Evolutionary conservation across 352 stramenopile genomes (phyloP).

Genomic region (Plasmopara halstedii): DNA sequence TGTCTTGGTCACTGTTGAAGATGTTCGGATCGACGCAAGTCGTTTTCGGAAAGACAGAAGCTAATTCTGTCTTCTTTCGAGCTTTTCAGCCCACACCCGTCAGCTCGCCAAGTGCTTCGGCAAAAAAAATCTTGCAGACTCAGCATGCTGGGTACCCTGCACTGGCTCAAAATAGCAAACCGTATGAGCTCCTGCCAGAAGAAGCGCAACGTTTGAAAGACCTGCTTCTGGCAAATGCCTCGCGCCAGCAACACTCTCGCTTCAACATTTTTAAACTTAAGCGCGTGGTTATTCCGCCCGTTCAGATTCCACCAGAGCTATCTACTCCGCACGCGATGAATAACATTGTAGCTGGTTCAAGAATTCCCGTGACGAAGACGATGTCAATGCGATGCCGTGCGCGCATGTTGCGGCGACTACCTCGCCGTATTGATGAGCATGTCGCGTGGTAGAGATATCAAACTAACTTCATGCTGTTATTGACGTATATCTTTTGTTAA

Average conservation of each 20-base stretch:
- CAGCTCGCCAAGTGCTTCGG: slow-evolving; percentile 4
- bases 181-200: slow-evolving; percentile 6
- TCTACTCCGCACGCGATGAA: slow-evolving; percentile 21
- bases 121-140: slow-evolving; percentile 22
- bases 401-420: slow-evolving; percentile 28
- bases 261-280: slow-evolving; percentile 36
- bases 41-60: neutral
- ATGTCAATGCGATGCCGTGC: slow-evolving; percentile 35
- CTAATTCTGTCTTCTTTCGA: slow-evolving; percentile 9
- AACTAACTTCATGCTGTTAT: too few relatives aligned
- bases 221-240: slow-evolving; percentile 11
- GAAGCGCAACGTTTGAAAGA: slow-evolving; percentile 30
- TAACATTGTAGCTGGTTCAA: slow-evolving; percentile 37
- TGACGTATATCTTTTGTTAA: too few relatives aligned
- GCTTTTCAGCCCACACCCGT: slow-evolving; percentile 7
- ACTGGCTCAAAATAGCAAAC: slow-evolving; percentile 1
- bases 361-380: slow-evolving; percentile 40
- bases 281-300: slow-evolving; percentile 32
- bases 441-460: slow-evolving; percentile 16
- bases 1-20: slow-evolving; percentile 8
- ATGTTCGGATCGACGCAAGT: slow-evolving; percentile 15
- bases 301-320: slow-evolving; percentile 35
- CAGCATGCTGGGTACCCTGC: slow-evolving; percentile 1
- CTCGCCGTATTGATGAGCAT: slow-evolving; percentile 31
- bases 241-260: slow-evolving; percentile 8